A percentile compares a stretch with the other conserved stretches of the same genome.
phyloP scores from a whole-genome alignment of 208 protist genomes.

The Trypanosoma caninum region DNA sequence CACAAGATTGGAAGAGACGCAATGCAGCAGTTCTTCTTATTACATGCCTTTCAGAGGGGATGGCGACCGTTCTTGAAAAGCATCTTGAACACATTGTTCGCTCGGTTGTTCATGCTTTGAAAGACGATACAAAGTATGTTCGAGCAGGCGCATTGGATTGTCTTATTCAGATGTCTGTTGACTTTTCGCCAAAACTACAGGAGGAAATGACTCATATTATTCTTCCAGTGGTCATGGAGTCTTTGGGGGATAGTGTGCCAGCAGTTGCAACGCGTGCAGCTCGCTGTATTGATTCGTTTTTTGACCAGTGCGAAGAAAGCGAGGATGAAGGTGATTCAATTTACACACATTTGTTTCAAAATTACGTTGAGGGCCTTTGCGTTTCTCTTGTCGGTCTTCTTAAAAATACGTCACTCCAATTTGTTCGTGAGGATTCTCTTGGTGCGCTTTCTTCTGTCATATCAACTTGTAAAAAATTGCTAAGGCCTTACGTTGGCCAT shows the following conservation, averaged over 20 bases:
- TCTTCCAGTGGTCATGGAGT: conserved; percentile 48
- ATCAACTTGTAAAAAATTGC: conserved; percentile 44
- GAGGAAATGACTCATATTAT: conserved; percentile 42
- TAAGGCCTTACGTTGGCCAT: conserved; percentile 53
- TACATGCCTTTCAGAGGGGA: conserved; percentile 68
- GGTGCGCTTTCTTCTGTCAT: conserved; percentile 71
- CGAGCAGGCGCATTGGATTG: conserved; percentile 66
- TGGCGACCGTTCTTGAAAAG: conserved; percentile 53
- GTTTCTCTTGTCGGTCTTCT: conserved; percentile 52
- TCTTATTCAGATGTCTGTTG: conserved; percentile 63
- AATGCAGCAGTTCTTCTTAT: conserved; percentile 76
- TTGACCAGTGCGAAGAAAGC: conserved; percentile 49
- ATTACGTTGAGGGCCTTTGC: conserved; percentile 66
- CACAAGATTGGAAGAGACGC: conserved; percentile 65
- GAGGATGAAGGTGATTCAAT: conserved; percentile 50
- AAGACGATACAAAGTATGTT: conserved; percentile 78
- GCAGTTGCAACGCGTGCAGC: conserved; percentile 66
- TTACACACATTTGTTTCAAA: conserved; percentile 32
- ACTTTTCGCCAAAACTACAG: conserved; percentile 65
- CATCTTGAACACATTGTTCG: conserved; percentile 51
- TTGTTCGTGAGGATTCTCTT: conserved; percentile 63
- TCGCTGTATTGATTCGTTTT: conserved; percentile 67
- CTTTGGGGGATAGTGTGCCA: conserved; percentile 61
- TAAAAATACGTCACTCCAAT: conserved; percentile 37
- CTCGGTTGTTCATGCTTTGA: conserved; percentile 41